Evolutionary conservation across 192 early-diverging fungal species (phyloP).

Genomic region (Mortierella claussenii): DNA sequence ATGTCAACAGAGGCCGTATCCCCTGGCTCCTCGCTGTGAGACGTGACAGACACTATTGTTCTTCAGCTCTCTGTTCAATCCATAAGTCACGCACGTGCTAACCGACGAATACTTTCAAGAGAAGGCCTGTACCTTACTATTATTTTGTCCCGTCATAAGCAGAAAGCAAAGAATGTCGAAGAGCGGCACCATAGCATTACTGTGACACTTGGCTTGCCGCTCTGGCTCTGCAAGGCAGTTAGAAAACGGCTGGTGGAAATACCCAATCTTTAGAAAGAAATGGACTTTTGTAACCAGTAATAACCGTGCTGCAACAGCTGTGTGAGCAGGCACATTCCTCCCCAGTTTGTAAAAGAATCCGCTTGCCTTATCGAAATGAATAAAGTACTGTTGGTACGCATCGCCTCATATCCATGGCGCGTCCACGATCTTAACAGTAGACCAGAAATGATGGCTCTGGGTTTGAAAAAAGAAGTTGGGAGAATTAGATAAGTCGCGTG

Average conservation of each 20-base stretch:
- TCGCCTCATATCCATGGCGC: constrained; percentile 73
- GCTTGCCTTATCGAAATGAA: constrained; percentile 76
- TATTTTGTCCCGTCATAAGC: neutral
- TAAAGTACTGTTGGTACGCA: constrained; percentile 75
- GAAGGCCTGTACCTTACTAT: neutral
- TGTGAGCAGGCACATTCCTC: constrained; percentile 83
- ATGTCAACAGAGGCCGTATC: too few species aligned
- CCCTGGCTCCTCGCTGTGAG: too few species aligned
- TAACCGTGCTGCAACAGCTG: constrained; percentile 70
- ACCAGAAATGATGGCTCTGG: constrained; percentile 83
- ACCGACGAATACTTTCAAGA: too few species aligned
- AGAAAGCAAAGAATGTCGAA: neutral
- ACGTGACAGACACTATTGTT: too few species aligned
- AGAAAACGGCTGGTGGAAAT: constrained; percentile 68
- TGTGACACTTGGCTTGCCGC: constrained; percentile 58
- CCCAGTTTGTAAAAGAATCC: constrained; percentile 90
- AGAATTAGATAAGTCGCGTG: too few species aligned
- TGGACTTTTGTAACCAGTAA: constrained; percentile 71
- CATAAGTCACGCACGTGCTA: too few species aligned
- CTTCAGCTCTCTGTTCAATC: too few species aligned
- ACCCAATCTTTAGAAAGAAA: constrained; percentile 83
- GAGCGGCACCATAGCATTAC: too few species aligned
- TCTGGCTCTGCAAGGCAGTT: constrained; percentile 68
- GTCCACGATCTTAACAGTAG: constrained; percentile 84
- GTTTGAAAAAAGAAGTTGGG: neutral